These are phyloP conservation scores for Arachis hypogaea DNA, from an alignment of 306 rosid genomes.

Conservation along the genomic window DNA sequence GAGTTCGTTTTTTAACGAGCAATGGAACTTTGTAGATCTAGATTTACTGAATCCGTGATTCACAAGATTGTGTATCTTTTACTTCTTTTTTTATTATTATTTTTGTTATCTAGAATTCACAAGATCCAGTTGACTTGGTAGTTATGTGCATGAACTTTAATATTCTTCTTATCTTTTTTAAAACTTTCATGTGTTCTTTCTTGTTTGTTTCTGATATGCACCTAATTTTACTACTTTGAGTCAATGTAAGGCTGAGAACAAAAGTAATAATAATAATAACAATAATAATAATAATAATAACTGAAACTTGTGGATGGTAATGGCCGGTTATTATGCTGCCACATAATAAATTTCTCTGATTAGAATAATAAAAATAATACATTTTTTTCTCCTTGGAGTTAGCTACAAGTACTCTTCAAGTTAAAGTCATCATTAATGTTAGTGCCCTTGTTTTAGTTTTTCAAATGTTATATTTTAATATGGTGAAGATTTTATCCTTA, in stretches of 20 bases:
- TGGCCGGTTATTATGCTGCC: slow-evolving; percentile 40
- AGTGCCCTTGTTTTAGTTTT: neutral
- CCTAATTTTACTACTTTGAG: slow-evolving; percentile 38
- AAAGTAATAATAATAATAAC: slow-evolving; percentile 33
- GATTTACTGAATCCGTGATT: slow-evolving; percentile 69
- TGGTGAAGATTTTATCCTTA: slow-evolving; percentile 21
- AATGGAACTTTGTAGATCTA: slow-evolving; percentile 51
- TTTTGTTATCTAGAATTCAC: slow-evolving; percentile 53
- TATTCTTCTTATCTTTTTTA: slow-evolving; percentile 43
- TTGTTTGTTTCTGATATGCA: slow-evolving; percentile 43
- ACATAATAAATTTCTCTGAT: slow-evolving; percentile 39
- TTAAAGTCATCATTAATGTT: slow-evolving; percentile 25
- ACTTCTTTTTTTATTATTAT: slow-evolving; percentile 23
- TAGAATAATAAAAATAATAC: neutral
- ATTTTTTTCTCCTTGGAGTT: slow-evolving; percentile 19
- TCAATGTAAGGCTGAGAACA: slow-evolving; percentile 33
- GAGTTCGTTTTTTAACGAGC: slow-evolving; percentile 35
- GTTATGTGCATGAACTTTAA: slow-evolving; percentile 69
- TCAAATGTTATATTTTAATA: slow-evolving; percentile 10
- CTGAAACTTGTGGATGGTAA: neutral
- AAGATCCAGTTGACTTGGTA: slow-evolving; percentile 65
- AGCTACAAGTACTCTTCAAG: slow-evolving; percentile 33
- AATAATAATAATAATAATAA: neutral
- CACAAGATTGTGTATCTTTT: slow-evolving; percentile 65
- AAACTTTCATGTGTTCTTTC: slow-evolving; percentile 53